Evolutionary conservation across 2,329 filamentous ascomycete species (phyloP).

Genomic region (Pestalotiopsis sp.): DNA sequence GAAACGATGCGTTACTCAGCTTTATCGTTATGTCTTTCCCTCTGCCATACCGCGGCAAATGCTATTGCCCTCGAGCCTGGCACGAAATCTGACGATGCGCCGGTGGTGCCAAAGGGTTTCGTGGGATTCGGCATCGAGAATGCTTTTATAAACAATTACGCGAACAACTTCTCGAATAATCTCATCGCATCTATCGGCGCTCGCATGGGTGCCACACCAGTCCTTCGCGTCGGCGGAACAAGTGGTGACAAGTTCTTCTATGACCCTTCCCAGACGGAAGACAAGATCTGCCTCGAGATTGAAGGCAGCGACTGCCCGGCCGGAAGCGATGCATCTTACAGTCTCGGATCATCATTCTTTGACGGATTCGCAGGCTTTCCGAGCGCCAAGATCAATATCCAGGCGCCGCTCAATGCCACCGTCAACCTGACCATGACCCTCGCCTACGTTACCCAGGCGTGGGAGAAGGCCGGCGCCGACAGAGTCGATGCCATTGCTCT

Average conservation of each 20-base stretch:
- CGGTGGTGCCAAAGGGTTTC: conserved; percentile 14
- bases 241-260: conserved; percentile 16
- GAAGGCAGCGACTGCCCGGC: conserved; percentile 8
- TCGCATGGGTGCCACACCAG: conserved; percentile 9
- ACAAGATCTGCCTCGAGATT: conserved; percentile 7
- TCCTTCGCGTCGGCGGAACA: conserved; percentile 18
- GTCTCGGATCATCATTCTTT: conserved; percentile 14
- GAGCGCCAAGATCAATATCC: conserved; percentile 13
- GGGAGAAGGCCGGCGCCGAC: conserved; percentile 1
- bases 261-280: conserved; percentile 8
- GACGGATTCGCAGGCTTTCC: conserved; percentile 14
- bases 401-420: conserved; percentile 13
- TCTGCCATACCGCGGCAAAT: not conserved
- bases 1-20: not conserved
- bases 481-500: conserved; percentile 14
- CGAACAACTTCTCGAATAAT: conserved; percentile 15
- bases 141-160: conserved; percentile 16
- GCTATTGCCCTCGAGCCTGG: not conserved
- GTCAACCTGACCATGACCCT: conserved; percentile 11
- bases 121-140: conserved; percentile 15
- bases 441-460: conserved; percentile 11
- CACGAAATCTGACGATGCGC: not conserved
- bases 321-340: conserved; percentile 9
- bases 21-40: not conserved
- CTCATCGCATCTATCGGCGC: conserved; percentile 8